Evolutionary conservation across 176 grass and related monocot genomes (phyloP), one percentile per base, ranked within the genome.

Genomic region (Dactylis glomerata): DNA sequence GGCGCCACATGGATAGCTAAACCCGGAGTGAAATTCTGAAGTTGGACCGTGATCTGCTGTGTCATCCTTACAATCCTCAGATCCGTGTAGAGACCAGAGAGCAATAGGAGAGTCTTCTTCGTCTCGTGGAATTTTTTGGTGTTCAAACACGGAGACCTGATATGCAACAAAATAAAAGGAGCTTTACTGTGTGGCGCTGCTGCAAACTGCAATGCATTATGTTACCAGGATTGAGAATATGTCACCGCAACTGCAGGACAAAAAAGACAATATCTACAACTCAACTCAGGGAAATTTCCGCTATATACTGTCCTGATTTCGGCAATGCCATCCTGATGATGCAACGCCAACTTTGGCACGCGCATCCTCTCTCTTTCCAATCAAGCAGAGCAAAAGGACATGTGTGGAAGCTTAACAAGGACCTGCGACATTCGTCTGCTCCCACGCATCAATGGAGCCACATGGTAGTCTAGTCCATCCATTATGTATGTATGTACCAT

Each of bases 381-480:
- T 86, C 49, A 30, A 57, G 4, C 20, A 14, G 41, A 61, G 33
- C 40, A 88, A 47, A 82, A 79, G 31, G 56, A 31, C 23, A 15
- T 56, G 76, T 37, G 76, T n/a, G 31, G 47, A 57, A 79, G 66
- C 13, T 42, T 64, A 50, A 45, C 14, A 42, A 79, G 26, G 59
- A 87, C 49, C 69, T 10, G 77, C 12, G 19, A 77, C 58, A 75
- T 75, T 67, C 56, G 64, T 11, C 56, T 77, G 51, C 58, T 44
- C 56, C 75, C 37, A 55, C 51, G 66, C 67, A 73, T 55, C 31
- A 74, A 27, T 32, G 47, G 5, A 8, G 50, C 30, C 9, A 22
- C 58, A 45, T 45, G 42, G 38, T 38, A 57, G 17, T 64, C 40
- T 1, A 4, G 22, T 73, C 52, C 54, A 49, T 69, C 46, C 55